Percentiles rank a stretch among this genome's conserved stretches.
These are phyloP conservation scores for Corymbia citriodora DNA, from an alignment of 441 rosid genomes.

Conservation along the genomic window DNA sequence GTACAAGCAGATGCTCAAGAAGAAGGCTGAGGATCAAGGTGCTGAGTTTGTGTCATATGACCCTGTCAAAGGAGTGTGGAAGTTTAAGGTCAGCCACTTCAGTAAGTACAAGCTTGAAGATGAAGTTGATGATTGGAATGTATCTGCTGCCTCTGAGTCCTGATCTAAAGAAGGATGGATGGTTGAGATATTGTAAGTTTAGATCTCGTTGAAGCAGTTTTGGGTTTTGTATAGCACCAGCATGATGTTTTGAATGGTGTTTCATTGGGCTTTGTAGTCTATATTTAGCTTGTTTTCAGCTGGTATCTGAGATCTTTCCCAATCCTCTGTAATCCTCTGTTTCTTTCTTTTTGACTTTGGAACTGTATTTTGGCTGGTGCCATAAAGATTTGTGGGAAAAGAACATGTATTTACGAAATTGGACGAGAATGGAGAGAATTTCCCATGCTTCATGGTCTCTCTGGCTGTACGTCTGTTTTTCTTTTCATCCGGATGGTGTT, in stretches of 20 bases:
- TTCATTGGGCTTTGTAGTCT: background rate
- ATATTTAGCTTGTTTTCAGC: background rate
- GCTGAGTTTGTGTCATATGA: slow-evolving; percentile 88
- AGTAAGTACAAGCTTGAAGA: slow-evolving; percentile 61
- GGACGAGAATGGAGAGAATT: background rate
- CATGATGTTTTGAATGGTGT: background rate
- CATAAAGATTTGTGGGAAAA: background rate
- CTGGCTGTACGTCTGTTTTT: background rate
- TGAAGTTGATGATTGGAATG: slow-evolving; percentile 25
- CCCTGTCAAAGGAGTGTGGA: slow-evolving; percentile 82
- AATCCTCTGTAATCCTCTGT: background rate
- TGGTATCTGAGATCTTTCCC: background rate
- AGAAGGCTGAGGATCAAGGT: slow-evolving; percentile 87
- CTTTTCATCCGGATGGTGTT: background rate
- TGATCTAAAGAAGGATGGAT: background rate
- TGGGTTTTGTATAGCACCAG: background rate
- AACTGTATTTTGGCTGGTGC: background rate
- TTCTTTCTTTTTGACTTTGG: background rate
- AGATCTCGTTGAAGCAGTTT: background rate
- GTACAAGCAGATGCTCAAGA: slow-evolving; percentile 80
- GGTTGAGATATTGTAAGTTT: background rate
- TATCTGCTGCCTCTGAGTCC: background rate
- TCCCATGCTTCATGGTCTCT: background rate
- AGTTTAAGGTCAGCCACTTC: slow-evolving; percentile 82
- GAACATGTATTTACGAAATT: background rate